Evolutionary conservation across 805 yeast species (phyloP).

Genomic region (Yueomyces sp.): DNA sequence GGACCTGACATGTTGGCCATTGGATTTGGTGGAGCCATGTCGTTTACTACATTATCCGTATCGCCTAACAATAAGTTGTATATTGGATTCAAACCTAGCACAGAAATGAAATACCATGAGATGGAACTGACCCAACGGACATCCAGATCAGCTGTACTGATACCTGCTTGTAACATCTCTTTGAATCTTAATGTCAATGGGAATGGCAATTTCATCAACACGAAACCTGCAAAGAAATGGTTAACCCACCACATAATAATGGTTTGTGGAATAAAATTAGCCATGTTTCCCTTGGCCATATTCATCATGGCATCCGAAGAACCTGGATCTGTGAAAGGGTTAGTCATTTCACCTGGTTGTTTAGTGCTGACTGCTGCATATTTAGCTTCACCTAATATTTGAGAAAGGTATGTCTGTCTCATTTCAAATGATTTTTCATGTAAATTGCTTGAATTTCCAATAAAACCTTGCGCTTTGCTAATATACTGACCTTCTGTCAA

Average conservation of each 20-base stretch:
- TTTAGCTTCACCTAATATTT: constrained; percentile 37
- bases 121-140: constrained; percentile 87
- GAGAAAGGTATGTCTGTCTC: constrained; percentile 37
- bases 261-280: constrained; percentile 84
- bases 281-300: constrained; percentile 69
- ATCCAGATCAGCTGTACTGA: constrained; percentile 71
- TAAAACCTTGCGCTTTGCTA: constrained; percentile 42
- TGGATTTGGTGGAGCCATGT: constrained; percentile 19
- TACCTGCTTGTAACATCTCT: constrained; percentile 82
- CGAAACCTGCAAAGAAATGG: constrained; percentile 83
- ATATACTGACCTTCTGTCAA: constrained; percentile 54
- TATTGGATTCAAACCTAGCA: constrained; percentile 72
- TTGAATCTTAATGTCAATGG: constrained; percentile 84
- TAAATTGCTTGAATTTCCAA: constrained; percentile 39
- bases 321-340: constrained; percentile 60
- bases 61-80: constrained; percentile 46
- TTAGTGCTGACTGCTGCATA: constrained; percentile 36
- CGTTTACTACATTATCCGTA: constrained; percentile 5
- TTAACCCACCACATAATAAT: constrained; percentile 94
- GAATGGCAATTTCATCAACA: constrained; percentile 80
- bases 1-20: constrained; percentile 27
- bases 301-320: constrained; percentile 60
- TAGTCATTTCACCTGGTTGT: constrained; percentile 26
- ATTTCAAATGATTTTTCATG: constrained; percentile 37
- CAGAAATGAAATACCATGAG: constrained; percentile 89